phyloP scores from a whole-genome alignment of 805 yeast species.

The Candida arabinofermentans region DNA sequence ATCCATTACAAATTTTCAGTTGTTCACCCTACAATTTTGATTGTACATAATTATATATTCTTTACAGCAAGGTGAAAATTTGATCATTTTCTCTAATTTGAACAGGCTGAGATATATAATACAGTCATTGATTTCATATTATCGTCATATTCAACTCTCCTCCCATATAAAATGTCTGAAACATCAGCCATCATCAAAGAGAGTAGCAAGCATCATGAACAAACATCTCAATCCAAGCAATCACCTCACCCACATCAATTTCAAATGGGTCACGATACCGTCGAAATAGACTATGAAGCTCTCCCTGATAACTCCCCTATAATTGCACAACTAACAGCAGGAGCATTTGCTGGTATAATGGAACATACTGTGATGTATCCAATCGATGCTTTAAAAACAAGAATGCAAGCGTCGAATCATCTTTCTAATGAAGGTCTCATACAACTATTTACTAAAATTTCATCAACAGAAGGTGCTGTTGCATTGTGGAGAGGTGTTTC shows the following conservation, averaged over 20 bases:
- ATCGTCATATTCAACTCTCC: neutral
- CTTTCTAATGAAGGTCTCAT: constrained; percentile 43
- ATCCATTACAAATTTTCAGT: too few relatives aligned
- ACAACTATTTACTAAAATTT: constrained; percentile 65
- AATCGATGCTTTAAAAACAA: constrained; percentile 90
- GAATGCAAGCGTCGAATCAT: constrained; percentile 68
- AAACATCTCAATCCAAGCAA: constrained; percentile 1
- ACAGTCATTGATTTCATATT: too few relatives aligned
- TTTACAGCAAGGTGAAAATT: too few relatives aligned
- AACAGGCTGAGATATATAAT: too few relatives aligned
- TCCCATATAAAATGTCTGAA: neutral
- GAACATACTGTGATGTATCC: constrained; percentile 98
- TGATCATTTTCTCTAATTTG: too few relatives aligned
- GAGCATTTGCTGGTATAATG: constrained; percentile 99
- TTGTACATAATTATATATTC: too few relatives aligned
- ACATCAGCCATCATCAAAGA: constrained; percentile 1
- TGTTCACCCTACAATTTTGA: too few relatives aligned
- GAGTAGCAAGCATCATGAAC: neutral
- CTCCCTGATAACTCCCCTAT: constrained; percentile 84
- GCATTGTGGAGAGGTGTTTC: constrained; percentile 94
- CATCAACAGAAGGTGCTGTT: constrained; percentile 82
- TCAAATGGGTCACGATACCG: constrained; percentile 19
- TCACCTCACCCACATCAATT: constrained; percentile 1
- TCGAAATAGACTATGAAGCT: constrained; percentile 83
- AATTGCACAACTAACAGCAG: constrained; percentile 79